Conservation (phyloP, 2,329 filamentous ascomycete species). For the Aschersonia sp. region DNA sequence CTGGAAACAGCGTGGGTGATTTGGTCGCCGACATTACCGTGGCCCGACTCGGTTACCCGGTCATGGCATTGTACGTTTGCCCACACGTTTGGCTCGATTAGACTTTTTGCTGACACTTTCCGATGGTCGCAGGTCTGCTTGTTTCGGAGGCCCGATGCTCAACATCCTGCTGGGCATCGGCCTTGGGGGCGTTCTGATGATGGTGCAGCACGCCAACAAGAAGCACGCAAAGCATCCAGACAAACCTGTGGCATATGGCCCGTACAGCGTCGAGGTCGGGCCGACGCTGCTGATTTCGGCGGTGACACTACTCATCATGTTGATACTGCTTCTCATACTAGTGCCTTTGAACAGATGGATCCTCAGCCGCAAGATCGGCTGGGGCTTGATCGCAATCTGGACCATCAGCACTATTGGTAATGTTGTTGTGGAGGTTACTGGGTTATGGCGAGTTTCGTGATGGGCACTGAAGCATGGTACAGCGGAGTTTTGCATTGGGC, state of each 20-base stretch:
- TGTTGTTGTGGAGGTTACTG: constrained; percentile 62
- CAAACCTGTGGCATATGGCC: constrained; percentile 48
- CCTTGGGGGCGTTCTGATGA: constrained; percentile 82
- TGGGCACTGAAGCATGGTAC: too few relatives aligned
- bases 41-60: constrained; percentile 81
- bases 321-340: constrained; percentile 62
- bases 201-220: constrained; percentile 53
- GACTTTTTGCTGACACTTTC: not conserved
- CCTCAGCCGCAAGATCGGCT: constrained; percentile 71
- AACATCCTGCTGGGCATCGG: constrained; percentile 94
- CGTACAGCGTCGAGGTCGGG: constrained; percentile 73
- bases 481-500: too few relatives aligned
- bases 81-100: not conserved
- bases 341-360: constrained; percentile 81
- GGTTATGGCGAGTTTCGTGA: constrained; percentile 25
- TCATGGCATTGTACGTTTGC: constrained; percentile 65
- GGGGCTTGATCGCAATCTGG: constrained; percentile 70
- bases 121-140: constrained; percentile 49
- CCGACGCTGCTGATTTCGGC: constrained; percentile 77
- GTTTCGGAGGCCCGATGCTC: constrained; percentile 96
- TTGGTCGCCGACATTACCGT: constrained; percentile 91
- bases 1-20: constrained; percentile 90
- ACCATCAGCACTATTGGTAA: constrained; percentile 66
- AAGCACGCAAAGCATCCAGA: constrained; percentile 54
- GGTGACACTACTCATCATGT: constrained; percentile 66